Conservation (phyloP, 2,329 filamentous ascomycete species). For the Pestalotiopsis sp. region DNA sequence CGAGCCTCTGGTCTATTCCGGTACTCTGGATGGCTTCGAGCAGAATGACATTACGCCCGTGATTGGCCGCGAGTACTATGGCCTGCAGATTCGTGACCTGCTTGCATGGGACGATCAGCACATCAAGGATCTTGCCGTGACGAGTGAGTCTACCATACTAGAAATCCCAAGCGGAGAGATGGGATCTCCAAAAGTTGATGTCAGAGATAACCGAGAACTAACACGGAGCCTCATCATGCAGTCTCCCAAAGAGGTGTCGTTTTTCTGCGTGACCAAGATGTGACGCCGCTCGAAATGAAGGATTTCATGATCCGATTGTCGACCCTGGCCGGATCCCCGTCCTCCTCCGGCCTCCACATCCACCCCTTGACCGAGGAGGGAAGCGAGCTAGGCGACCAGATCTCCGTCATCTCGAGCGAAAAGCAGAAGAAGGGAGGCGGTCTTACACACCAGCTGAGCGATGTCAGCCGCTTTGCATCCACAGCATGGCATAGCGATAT, state of each 20-base stretch:
- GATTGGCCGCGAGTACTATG: conserved; percentile 35
- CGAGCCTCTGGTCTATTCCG: conserved; percentile 41
- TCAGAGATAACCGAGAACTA: neutral
- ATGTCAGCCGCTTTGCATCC: conserved; percentile 50
- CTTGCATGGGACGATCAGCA: conserved; percentile 21
- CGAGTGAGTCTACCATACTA: conserved; percentile 23
- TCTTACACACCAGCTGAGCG: conserved; percentile 52
- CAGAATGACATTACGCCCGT: conserved; percentile 36
- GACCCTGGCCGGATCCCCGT: conserved; percentile 45
- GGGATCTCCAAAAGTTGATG: neutral
- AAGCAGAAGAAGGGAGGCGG: conserved; percentile 57
- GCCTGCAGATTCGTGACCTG: conserved; percentile 34
- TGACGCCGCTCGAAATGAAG: conserved; percentile 45
- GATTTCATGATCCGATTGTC: conserved; percentile 47
- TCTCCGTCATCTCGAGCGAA: conserved; percentile 58
- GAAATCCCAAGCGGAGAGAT: neutral
- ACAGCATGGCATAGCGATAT: conserved; percentile 56
- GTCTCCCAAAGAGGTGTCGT: conserved; percentile 53
- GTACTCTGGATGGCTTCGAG: conserved; percentile 41
- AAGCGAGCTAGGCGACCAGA: conserved; percentile 55
- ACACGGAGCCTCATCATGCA: conserved; percentile 5
- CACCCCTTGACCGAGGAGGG: conserved; percentile 57
- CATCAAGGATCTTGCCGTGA: conserved; percentile 26
- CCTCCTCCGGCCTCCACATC: conserved; percentile 53
- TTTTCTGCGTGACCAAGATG: conserved; percentile 51